Percentiles rank a stretch among this genome's conserved stretches.
phyloP scores from a whole-genome alignment of 805 yeast genomes.

The Yueomyces sinensis region DNA sequence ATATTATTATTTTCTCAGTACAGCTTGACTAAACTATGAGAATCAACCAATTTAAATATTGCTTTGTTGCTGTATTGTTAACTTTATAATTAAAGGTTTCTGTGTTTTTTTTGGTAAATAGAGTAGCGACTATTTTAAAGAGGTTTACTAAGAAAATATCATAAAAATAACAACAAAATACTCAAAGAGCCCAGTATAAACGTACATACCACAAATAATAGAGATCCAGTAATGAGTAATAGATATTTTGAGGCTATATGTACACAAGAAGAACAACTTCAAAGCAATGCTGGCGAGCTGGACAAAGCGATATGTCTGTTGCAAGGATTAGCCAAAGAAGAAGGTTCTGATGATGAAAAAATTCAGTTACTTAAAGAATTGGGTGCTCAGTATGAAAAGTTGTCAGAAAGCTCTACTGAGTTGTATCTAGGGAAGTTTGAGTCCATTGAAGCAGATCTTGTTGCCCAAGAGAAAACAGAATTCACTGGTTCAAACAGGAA shows the following conservation, averaged over 20 bases:
- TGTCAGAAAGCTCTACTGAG: constrained; percentile 8
- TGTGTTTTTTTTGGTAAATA: no score
- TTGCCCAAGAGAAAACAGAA: not conserved
- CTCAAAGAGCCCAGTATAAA: no score
- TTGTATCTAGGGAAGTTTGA: constrained; percentile 12
- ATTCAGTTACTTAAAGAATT: constrained; percentile 6
- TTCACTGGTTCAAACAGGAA: constrained; percentile 1
- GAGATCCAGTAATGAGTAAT: no score
- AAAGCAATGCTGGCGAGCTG: constrained; percentile 4
- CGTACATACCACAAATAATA: no score
- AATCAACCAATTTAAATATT: no score
- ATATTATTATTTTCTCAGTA: no score
- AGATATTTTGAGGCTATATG: constrained; percentile 15
- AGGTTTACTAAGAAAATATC: no score
- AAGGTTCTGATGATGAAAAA: constrained; percentile 7
- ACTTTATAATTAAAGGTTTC: no score
- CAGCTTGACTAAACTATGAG: no score
- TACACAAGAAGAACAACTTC: constrained; percentile 14
- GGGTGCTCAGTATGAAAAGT: constrained; percentile 4
- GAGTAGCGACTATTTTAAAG: no score
- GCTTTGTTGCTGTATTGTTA: no score
- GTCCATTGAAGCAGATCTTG: constrained; percentile 10
- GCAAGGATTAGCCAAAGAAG: constrained; percentile 6
- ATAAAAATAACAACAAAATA: no score
- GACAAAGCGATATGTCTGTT: constrained; percentile 6